Evolutionary conservation across 768 basidiomycete genomes (phyloP).

Genomic region (Termitomyces sp.): DNA sequence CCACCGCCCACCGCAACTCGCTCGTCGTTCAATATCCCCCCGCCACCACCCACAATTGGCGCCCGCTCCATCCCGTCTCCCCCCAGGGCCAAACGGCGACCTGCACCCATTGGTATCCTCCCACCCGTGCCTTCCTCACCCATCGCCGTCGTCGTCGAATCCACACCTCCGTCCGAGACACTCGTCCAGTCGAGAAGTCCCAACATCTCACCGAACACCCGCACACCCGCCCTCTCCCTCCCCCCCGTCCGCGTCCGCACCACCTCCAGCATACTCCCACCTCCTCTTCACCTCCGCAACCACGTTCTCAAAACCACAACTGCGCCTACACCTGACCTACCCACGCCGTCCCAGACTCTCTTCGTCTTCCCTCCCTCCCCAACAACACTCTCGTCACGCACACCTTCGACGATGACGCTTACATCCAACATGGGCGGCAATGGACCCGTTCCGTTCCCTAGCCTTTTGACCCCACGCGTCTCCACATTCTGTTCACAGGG

Average conservation of each 20-base stretch:
- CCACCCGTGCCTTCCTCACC: constrained; percentile 76
- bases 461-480: constrained; percentile 60
- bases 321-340: constrained; percentile 22
- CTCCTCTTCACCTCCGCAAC: constrained; percentile 49
- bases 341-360: constrained; percentile 74
- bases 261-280: constrained; percentile 52
- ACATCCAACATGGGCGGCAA: constrained; percentile 49
- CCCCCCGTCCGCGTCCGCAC: constrained; percentile 45
- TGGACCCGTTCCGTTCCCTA: constrained; percentile 45
- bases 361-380: constrained; percentile 84
- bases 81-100: constrained; percentile 52
- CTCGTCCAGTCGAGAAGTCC: constrained; percentile 4
- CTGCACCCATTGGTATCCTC: constrained; percentile 54
- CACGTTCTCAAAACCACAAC: constrained; percentile 23
- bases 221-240: constrained; percentile 16
- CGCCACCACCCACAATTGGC: constrained; percentile 40
- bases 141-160: constrained; percentile 42
- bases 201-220: constrained; percentile 7
- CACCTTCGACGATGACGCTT: constrained; percentile 79
- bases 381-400: constrained; percentile 45
- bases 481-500: constrained; percentile 64
- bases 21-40: constrained; percentile 48
- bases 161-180: constrained; percentile 10
- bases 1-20: constrained; percentile 39
- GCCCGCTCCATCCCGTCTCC: constrained; percentile 26